Evolutionary conservation across 176 grass and related monocot genomes (phyloP).

Genomic region (Raddia distichophylla): DNA sequence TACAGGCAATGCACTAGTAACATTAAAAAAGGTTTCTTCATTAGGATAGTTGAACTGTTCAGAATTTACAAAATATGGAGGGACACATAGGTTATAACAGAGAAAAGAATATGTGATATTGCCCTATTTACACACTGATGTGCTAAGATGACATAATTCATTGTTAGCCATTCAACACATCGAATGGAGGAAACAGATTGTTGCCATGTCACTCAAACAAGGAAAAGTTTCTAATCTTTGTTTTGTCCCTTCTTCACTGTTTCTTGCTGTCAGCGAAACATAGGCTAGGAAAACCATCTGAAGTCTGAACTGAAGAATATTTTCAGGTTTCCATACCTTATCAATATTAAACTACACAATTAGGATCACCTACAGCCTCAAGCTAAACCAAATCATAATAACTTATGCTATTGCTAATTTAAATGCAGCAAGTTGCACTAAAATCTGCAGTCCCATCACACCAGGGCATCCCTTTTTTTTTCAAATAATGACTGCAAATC

Average conservation of each 20-base stretch:
- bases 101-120: background rate
- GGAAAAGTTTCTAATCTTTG: background rate
- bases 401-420: background rate
- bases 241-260: background rate
- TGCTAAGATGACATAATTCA: conserved; percentile 3
- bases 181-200: background rate
- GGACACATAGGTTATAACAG: background rate
- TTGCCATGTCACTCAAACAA: background rate
- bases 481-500: conserved; percentile 5
- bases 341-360: background rate
- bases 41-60: background rate
- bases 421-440: background rate
- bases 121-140: background rate
- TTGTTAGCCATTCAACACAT: background rate
- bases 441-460: background rate
- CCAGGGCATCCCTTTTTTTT: background rate
- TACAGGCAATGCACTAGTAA: no score
- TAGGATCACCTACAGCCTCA: conserved; percentile 1
- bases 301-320: background rate
- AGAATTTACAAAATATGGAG: background rate
- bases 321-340: background rate
- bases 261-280: background rate
- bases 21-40: background rate
- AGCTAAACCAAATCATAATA: background rate
- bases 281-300: background rate